Conservation (phyloP, 2,329 filamentous ascomycete genomes). For the Epichloe gansuensis region DNA sequence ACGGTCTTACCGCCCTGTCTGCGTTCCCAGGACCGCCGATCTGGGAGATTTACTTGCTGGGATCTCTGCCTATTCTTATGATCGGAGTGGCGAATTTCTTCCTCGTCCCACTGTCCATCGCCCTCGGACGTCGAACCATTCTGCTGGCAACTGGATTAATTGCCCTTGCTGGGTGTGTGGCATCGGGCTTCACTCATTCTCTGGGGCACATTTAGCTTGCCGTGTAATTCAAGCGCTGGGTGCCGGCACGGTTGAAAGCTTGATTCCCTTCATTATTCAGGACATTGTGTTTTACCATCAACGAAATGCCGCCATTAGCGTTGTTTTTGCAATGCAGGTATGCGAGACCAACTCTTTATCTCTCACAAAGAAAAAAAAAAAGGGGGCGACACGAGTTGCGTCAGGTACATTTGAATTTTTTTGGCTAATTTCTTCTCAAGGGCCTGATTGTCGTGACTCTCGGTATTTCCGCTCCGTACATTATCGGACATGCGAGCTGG, state of each 20-base stretch:
- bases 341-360: neutral
- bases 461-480: neutral
- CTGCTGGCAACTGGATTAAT: neutral
- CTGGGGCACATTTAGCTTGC: constrained; percentile 1
- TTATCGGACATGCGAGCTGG: constrained; percentile 1
- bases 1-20: constrained; percentile 1
- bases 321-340: constrained; percentile 2
- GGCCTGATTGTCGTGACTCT: neutral
- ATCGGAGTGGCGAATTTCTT: constrained; percentile 3
- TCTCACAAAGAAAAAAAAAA: neutral
- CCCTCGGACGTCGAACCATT: neutral
- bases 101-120: constrained; percentile 1
- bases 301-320: neutral
- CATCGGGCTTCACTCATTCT: neutral
- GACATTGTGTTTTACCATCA: constrained; percentile 3
- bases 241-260: constrained; percentile 1
- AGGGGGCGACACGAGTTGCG: too few species aligned
- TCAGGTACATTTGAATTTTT: neutral
- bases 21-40: constrained; percentile 1
- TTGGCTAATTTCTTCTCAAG: neutral
- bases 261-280: constrained; percentile 4
- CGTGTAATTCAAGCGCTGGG: constrained; percentile 1
- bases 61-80: neutral
- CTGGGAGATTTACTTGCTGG: constrained; percentile 2
- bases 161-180: constrained; percentile 1